These are phyloP conservation scores for Phalaenopsis aphrodite DNA, from an alignment of 106 monocot species.

Conservation along the genomic window DNA sequence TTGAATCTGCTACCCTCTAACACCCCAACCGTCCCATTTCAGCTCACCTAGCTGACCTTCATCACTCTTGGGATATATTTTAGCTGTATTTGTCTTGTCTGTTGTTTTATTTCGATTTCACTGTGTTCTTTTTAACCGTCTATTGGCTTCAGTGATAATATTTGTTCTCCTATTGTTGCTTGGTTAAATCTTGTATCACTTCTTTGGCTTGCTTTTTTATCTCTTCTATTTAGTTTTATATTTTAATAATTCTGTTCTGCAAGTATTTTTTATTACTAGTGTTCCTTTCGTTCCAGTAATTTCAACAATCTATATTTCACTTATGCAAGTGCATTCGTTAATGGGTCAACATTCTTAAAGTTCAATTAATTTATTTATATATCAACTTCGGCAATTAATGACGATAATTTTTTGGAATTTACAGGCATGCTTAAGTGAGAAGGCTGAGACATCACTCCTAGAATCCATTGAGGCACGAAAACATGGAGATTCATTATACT, in stretches of 20 bases:
- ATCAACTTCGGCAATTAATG: background rate
- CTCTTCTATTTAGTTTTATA: too few species aligned
- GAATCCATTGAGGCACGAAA: constrained; percentile 48
- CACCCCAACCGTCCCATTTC: too few species aligned
- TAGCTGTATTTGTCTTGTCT: too few species aligned
- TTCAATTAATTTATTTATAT: background rate
- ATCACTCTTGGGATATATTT: too few species aligned
- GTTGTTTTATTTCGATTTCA: too few species aligned
- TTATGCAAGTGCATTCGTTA: background rate
- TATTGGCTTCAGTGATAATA: too few species aligned
- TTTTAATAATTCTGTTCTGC: background rate
- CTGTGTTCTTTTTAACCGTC: too few species aligned
- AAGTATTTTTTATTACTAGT: background rate
- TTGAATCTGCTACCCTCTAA: too few species aligned
- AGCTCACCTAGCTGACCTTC: too few species aligned
- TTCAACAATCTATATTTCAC: background rate
- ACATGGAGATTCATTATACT: constrained; percentile 85
- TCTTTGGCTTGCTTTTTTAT: too few species aligned
- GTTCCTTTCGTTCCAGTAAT: background rate
- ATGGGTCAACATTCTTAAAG: background rate
- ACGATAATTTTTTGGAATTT: background rate
- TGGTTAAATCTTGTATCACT: too few species aligned
- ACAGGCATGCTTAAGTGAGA: constrained; percentile 61
- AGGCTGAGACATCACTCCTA: constrained; percentile 58
- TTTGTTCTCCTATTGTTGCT: too few species aligned